Evolutionary conservation across 192 early-diverging fungal species (phyloP), one percentile per base, ranked within the genome.

Genomic region (Coemansia asiatica): DNA sequence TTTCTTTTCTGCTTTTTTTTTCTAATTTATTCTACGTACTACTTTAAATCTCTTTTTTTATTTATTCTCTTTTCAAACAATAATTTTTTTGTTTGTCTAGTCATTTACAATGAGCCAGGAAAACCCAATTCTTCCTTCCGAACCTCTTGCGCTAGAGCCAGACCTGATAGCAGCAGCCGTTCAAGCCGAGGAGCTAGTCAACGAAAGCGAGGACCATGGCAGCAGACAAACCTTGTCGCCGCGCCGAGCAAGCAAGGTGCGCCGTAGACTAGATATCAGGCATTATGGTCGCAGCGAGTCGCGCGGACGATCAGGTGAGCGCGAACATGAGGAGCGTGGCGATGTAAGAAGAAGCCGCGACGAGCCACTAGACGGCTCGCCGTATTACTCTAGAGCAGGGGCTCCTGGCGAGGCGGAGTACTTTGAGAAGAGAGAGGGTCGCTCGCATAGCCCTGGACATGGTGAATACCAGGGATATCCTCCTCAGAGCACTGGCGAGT

Each of bases 81-180:
- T n/a, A n/a, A n/a, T n/a, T n/a, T n/a, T n/a, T n/a, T n/a, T n/a
- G n/a, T n/a, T 36, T 36, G 35, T 36, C 13, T 36, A 36, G 35
- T 36, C 35, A 36, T 36, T 36, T 36, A 12, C 5, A 73, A 79
- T 79, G 76, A 69, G 61, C 56, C 71, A 63, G 55, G 60, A 31
- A 28, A 80, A 80, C 71, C 77, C 77, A 35, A 80, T 80, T 74
- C 36, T 80, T 25, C 77, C 77, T 16, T 80, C 77, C 7, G 77
- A 80, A 64, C 77, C 77, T 7, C 77, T 80, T 8, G 59, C 72
- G 13, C 60, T 80, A 26, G 61, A 80, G 65, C 72, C 68, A 16
- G 58, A 68, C 60, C 62, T 80, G 12, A 51, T 79, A 38, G 71
- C 71, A 3, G 63, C 71, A 0, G 67, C 71, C 7, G 77, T 70